These are phyloP conservation scores for Croton setiger DNA, from an alignment of 441 rosid species.

Conservation along the genomic window DNA sequence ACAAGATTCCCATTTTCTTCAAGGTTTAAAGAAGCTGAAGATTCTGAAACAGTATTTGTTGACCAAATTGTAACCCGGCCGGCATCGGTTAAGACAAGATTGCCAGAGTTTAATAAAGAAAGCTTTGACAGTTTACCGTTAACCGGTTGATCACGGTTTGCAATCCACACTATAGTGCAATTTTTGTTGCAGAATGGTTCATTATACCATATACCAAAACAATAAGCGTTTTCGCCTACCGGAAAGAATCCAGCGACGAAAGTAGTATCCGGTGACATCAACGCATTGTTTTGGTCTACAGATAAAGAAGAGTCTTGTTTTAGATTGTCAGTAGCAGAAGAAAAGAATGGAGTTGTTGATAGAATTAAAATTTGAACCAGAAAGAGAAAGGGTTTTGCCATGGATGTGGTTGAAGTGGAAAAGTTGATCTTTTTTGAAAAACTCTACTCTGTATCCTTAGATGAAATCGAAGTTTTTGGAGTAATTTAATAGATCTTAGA, in stretches of 20 bases:
- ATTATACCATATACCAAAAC: conserved; percentile 3
- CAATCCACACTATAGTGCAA: background rate
- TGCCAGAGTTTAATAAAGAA: background rate
- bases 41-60: background rate
- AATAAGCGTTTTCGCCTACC: background rate
- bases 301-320: background rate
- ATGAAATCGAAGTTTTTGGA: background rate
- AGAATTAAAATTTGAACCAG: background rate
- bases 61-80: background rate
- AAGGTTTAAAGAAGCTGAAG: background rate
- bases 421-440: background rate
- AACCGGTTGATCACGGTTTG: background rate
- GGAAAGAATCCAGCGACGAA: background rate
- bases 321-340: background rate
- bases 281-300: background rate
- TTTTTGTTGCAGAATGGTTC: background rate
- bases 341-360: background rate
- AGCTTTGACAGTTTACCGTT: background rate
- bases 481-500: too few relatives aligned
- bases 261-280: background rate
- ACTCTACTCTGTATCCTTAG: background rate
- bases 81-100: background rate
- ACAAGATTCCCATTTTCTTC: background rate
- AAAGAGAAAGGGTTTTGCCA: background rate
- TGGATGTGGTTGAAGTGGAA: background rate